These are phyloP conservation scores for Mycena olivaceomarginata DNA, from an alignment of 768 basidiomycete species.

Conservation along the genomic window DNA sequence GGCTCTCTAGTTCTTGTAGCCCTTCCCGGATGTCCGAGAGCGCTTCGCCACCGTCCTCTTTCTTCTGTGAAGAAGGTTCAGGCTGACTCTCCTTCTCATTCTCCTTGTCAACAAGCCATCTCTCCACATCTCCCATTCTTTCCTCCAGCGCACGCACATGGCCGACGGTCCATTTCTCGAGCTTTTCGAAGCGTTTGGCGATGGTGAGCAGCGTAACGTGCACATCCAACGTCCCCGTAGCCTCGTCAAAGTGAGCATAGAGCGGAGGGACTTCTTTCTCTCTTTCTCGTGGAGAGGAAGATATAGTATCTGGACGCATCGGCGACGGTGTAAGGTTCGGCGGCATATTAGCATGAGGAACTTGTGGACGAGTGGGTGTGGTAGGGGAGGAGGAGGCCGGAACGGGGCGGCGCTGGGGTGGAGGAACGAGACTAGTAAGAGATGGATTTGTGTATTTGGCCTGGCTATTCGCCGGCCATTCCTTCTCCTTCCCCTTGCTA, in stretches of 20 bases:
- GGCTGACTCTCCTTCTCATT: constrained; percentile 70
- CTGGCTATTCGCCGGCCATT: constrained; percentile 74
- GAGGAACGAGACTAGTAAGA: constrained; percentile 69
- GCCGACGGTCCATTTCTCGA: constrained; percentile 93
- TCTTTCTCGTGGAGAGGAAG: constrained; percentile 62
- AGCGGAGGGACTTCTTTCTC: constrained; percentile 75
- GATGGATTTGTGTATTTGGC: constrained; percentile 76
- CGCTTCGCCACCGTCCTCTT: constrained; percentile 36
- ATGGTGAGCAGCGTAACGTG: constrained; percentile 84
- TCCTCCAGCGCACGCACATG: constrained; percentile 94
- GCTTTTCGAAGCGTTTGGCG: constrained; percentile 89
- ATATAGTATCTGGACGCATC: constrained; percentile 68
- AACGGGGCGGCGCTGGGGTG: constrained; percentile 67
- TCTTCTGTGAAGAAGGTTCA: constrained; percentile 42
- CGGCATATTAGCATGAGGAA: constrained; percentile 61
- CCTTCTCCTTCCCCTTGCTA: constrained; percentile 73
- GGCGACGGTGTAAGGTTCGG: constrained; percentile 81
- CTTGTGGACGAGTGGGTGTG: constrained; percentile 72
- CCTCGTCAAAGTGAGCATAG: constrained; percentile 82
- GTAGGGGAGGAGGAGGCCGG: constrained; percentile 79
- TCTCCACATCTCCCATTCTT: constrained; percentile 93
- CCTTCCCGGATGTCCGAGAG: constrained; percentile 79
- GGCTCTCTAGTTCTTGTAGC: constrained; percentile 82
- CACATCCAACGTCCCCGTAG: constrained; percentile 84
- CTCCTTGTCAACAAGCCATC: constrained; percentile 92